Conservation (phyloP, 2,329 filamentous ascomycete species). For the Cadophora gregata region DNA sequence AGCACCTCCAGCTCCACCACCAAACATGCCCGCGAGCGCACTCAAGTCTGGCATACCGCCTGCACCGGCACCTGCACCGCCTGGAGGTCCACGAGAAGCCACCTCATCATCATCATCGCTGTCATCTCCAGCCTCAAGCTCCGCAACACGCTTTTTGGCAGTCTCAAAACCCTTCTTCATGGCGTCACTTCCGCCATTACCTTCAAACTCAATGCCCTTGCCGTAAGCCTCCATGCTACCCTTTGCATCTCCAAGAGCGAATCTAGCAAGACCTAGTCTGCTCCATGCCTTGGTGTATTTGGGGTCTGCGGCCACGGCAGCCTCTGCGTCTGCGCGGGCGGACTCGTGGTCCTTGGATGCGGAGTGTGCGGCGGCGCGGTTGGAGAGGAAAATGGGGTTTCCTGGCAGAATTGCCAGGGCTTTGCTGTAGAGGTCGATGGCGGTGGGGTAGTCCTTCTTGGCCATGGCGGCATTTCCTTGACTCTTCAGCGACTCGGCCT, state of each 20-base stretch:
- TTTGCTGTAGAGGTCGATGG: slow-evolving; percentile 87
- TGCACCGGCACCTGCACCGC: slow-evolving; percentile 53
- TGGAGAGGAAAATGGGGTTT: slow-evolving; percentile 97
- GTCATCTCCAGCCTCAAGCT: slow-evolving; percentile 64
- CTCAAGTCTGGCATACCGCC: slow-evolving; percentile 76
- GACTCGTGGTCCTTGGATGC: slow-evolving; percentile 83
- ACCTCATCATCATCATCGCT: slow-evolving; percentile 54
- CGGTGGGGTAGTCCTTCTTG: slow-evolving; percentile 83
- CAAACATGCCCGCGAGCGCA: slow-evolving; percentile 75
- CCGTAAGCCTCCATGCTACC: slow-evolving; percentile 95
- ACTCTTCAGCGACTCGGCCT: slow-evolving; percentile 87
- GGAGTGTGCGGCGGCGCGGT: slow-evolving; percentile 92
- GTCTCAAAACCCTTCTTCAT: slow-evolving; percentile 99
- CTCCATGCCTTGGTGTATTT: slow-evolving; percentile 98
- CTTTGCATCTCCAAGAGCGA: slow-evolving; percentile 87
- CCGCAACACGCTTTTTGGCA: slow-evolving; percentile 84
- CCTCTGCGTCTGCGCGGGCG: slow-evolving; percentile 86
- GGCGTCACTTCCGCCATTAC: slow-evolving; percentile 90
- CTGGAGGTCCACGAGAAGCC: slow-evolving; percentile 54
- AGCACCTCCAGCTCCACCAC: slow-evolving; percentile 66
- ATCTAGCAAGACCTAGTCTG: slow-evolving; percentile 86
- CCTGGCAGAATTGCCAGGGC: slow-evolving; percentile 80
- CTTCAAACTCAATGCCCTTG: slow-evolving; percentile 91
- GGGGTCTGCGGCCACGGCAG: slow-evolving; percentile 86
- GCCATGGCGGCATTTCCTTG: slow-evolving; percentile 95